Evolutionary conservation across 2,329 filamentous ascomycete genomes (phyloP), one percentile per base, ranked within the genome.

Genomic region (Pseudofabraea citricarpa): DNA sequence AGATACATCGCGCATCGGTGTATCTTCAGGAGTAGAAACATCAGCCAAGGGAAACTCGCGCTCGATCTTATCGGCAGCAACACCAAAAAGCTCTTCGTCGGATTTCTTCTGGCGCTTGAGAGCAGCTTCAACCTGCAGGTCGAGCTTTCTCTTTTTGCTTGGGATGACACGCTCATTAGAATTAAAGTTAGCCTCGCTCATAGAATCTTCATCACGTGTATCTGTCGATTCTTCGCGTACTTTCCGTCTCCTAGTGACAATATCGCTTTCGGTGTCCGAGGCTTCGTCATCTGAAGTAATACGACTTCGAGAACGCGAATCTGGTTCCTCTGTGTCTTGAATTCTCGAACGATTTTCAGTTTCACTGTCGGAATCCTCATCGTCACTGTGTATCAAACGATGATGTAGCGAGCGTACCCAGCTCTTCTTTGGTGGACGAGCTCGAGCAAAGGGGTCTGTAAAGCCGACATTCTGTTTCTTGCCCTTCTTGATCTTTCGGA

Each of bases 331-430:
- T 0, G 87, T 94, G 60, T 90, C 89, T 36, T 83, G 75, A 38
- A 83, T 65, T 10, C 85, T 80, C 24, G 78, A 84, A 39, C 74
- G 68, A 36, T 77, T 77, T 50, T 79, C 77, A 2, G 65, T 70
- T 44, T 96, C 90, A 53, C 94, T 90, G 51, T 95, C 90, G 0
- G 89, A 94, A 61, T 96, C 88, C n/a, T 76, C 76, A 27, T 85
- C 86, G 32, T 88, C 84, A 50, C 85, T 86, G 49, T 85, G 79
- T 58, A 85, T 77, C 49, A 93, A 72, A 24, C 83, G 79, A 65
- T 95, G 85, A 61, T 95, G 89, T 15, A 97, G 74, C 6, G 88
- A 87, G 41, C 90, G 81, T 13, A 75, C 71, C 62, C 90, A 81
- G 19, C 81, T 77, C 48, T 81, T 82, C 33, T 71, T 70, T 12